These are phyloP conservation scores for Trypanosoma caninum DNA, from an alignment of 208 protist genomes.

Conservation along the genomic window DNA sequence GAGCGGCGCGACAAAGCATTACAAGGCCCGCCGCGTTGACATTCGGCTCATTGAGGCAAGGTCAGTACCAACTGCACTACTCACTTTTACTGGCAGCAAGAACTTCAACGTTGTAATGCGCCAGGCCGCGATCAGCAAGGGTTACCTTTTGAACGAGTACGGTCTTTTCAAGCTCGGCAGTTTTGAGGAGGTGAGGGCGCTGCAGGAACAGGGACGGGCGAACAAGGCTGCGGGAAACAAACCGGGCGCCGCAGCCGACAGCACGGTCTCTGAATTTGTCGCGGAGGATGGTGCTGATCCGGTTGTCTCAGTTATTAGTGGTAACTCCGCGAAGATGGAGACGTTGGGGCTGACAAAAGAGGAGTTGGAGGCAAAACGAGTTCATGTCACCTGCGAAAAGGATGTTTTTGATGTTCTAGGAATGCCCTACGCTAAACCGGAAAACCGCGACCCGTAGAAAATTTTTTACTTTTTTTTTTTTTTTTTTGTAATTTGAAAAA, in stretches of 20 bases:
- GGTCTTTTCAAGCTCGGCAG: constrained; percentile 84
- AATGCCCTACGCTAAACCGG: constrained; percentile 81
- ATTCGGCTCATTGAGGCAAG: constrained; percentile 88
- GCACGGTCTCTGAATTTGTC: background rate
- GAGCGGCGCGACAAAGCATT: constrained; percentile 69
- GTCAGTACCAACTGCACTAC: constrained; percentile 78
- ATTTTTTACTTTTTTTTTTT: no score
- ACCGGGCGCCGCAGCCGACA: background rate
- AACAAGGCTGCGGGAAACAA: constrained; percentile 51
- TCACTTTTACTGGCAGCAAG: constrained; percentile 93
- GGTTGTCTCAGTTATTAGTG: constrained; percentile 25
- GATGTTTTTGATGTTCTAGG: constrained; percentile 87
- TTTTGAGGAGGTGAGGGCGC: constrained; percentile 67
- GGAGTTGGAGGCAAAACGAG: constrained; percentile 80
- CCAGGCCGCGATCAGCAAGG: constrained; percentile 83
- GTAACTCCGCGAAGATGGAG: constrained; percentile 36
- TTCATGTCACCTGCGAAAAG: constrained; percentile 71
- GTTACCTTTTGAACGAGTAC: constrained; percentile 90
- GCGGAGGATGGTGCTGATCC: constrained; percentile 16
- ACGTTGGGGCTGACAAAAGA: constrained; percentile 80
- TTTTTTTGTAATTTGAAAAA: no score
- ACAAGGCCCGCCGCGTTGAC: constrained; percentile 89
- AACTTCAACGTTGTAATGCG: constrained; percentile 94
- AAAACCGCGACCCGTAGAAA: constrained; percentile 81
- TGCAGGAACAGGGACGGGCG: constrained; percentile 73